Evolutionary conservation across 768 basidiomycete species (phyloP), one percentile per base, ranked within the genome.

Genomic region (Tremella fuciformis): DNA sequence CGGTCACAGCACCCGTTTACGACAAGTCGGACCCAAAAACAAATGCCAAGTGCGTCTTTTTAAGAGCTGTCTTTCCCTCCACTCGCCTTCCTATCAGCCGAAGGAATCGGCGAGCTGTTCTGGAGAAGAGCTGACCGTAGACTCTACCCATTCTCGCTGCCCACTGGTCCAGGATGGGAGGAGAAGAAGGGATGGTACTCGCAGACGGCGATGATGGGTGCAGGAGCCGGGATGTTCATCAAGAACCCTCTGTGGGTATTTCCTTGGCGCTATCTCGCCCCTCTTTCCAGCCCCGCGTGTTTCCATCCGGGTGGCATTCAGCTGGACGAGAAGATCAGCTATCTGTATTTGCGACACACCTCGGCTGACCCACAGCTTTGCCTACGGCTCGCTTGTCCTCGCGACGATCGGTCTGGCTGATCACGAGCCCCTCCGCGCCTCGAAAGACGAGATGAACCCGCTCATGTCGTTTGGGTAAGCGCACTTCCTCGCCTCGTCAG

Each of bases 221-320:
- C 71, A 29, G 71, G 71, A 49, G 71, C 68, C 22, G 71, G 71
- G 13, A 73, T 73, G 64, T 73, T 73, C 51, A 58, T 73, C 42
- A 69, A 69, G 59, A 69, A 70, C 37, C 71, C 71, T 39, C 22
- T 70, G 71, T 73, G 46, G 57, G 68, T 73, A 9, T 15, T 0
- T 34, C 42, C 42, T 40, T n/a, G 3, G 13, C 26, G 13, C 25
- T 39, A 16, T 22, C 21, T 16, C 18, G 6, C 11, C 41, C 11
- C 4, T 55, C 53, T 40, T 34, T 53, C 51, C 38, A 16, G 25
- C 42, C 42, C n/a, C 16, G n/a, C 42, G 22, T n/a, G n/a, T 15
- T 6, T 8, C 42, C 42, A 6, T 8, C 42, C 7, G 6, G 8
- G 42, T 46, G 7, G 22, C 42, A 15, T 46, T 15, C 42, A 46